Evolutionary conservation across 2,329 filamentous ascomycete species (phyloP).

Genomic region (Colletotrichum sp.): DNA sequence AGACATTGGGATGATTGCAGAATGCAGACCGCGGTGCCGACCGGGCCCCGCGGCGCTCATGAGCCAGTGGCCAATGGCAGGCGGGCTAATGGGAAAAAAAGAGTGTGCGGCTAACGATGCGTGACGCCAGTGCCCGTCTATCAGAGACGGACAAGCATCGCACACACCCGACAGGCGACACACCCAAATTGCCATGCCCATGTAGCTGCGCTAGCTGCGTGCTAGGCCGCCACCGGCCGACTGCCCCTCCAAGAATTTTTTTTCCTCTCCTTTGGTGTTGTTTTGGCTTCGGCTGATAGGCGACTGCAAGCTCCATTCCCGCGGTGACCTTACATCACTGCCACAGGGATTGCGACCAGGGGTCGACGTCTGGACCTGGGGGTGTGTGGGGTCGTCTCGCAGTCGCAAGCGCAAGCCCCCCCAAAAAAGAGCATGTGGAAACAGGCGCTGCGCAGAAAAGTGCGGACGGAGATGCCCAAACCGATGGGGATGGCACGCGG

Average conservation of each 20-base stretch:
- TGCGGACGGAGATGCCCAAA: constrained; percentile 1
- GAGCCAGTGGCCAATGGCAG: constrained; percentile 7
- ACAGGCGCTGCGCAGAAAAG: not conserved
- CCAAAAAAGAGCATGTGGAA: constrained; percentile 13
- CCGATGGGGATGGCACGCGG: not conserved
- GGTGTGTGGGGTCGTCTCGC: constrained; percentile 18
- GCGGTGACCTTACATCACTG: constrained; percentile 23
- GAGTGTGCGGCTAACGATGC: constrained; percentile 7
- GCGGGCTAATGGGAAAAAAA: constrained; percentile 1
- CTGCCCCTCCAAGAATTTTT: constrained; percentile 14
- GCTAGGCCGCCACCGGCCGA: constrained; percentile 19
- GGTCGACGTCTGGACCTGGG: constrained; percentile 5
- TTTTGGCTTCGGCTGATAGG: constrained; percentile 21
- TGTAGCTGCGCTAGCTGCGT: not conserved
- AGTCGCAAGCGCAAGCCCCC: constrained; percentile 3
- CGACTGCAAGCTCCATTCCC: constrained; percentile 19
- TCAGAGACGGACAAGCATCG: constrained; percentile 17
- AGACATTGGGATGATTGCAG: constrained; percentile 15
- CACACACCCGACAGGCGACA: not conserved
- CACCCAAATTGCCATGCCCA: not conserved
- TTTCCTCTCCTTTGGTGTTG: constrained; percentile 1
- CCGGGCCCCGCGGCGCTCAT: not conserved
- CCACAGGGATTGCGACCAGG: constrained; percentile 18
- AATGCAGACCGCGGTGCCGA: constrained; percentile 8
- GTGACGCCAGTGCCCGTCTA: constrained; percentile 2